Evolutionary conservation across 371 early-diverging fungal genomes (phyloP).

Genomic region (Amoeboaphelidium occidentale): DNA sequence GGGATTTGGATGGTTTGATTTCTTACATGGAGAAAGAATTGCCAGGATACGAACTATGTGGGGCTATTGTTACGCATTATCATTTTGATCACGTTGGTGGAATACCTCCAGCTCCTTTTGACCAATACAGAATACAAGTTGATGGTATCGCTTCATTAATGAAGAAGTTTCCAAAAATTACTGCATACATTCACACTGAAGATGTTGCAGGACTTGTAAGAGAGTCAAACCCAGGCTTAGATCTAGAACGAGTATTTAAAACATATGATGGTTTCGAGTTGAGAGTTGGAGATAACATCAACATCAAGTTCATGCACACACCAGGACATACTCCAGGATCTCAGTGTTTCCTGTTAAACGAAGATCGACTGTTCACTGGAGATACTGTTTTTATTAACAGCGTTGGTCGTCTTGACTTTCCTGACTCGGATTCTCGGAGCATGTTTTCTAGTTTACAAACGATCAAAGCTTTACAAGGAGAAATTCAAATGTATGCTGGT

Average conservation of each 20-base stretch:
- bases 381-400: slow-evolving; percentile 44
- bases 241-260: slow-evolving; percentile 22
- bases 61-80: not conserved
- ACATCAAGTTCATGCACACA: slow-evolving; percentile 45
- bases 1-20: not conserved
- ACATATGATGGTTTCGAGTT: slow-evolving; percentile 33
- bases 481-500: not conserved
- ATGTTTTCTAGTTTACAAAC: not conserved
- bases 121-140: slow-evolving; percentile 45
- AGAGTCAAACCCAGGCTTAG: slow-evolving; percentile 38
- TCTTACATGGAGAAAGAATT: not conserved
- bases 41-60: not conserved
- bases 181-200: slow-evolving; percentile 39
- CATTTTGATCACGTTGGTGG: slow-evolving; percentile 10
- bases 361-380: slow-evolving; percentile 45
- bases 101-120: slow-evolving; percentile 54
- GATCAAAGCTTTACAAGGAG: not conserved
- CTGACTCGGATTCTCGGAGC: not conserved
- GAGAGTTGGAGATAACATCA: slow-evolving; percentile 8
- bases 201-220: slow-evolving; percentile 42
- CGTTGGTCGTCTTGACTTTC: not conserved
- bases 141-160: slow-evolving; percentile 42
- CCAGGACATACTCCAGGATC: slow-evolving; percentile 76
- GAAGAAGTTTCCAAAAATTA: slow-evolving; percentile 33
- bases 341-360: slow-evolving; percentile 48